Evolutionary conservation across 176 grass and related monocot species (phyloP).

Genomic region (Eleusine indica): DNA sequence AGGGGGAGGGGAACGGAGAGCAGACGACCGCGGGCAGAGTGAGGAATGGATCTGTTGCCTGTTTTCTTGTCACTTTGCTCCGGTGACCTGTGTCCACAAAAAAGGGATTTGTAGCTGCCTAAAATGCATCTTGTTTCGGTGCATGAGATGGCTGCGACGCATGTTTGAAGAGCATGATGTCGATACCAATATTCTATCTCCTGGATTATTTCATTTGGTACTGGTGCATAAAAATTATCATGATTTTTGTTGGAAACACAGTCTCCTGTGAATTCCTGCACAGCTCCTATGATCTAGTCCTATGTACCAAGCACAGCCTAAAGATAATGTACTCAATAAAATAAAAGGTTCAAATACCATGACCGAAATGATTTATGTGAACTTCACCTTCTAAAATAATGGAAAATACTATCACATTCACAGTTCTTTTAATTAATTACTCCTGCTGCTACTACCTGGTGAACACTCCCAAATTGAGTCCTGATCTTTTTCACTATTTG

Average conservation of each 20-base stretch:
- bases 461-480: not conserved
- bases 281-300: too few relatives aligned
- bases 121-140: not conserved
- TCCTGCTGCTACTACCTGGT: not conserved
- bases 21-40: not conserved
- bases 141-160: not conserved
- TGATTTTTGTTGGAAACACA: not conserved
- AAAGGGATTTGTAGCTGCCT: not conserved
- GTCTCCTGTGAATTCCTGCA: not conserved
- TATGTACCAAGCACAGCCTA: not conserved
- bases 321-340: not conserved
- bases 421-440: not conserved
- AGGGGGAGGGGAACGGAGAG: not conserved
- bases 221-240: not conserved
- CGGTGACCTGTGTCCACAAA: not conserved
- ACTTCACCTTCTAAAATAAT: not conserved
- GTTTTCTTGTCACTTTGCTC: constrained; percentile 38
- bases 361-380: not conserved
- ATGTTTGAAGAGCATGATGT: not conserved
- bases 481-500: not conserved
- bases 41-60: constrained; percentile 1
- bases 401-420: not conserved
- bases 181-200: not conserved
- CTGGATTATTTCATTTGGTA: not conserved
- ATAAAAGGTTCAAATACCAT: not conserved